Evolutionary conservation across 2,329 filamentous ascomycete genomes (phyloP).

Genomic region (Microsporum canis): DNA sequence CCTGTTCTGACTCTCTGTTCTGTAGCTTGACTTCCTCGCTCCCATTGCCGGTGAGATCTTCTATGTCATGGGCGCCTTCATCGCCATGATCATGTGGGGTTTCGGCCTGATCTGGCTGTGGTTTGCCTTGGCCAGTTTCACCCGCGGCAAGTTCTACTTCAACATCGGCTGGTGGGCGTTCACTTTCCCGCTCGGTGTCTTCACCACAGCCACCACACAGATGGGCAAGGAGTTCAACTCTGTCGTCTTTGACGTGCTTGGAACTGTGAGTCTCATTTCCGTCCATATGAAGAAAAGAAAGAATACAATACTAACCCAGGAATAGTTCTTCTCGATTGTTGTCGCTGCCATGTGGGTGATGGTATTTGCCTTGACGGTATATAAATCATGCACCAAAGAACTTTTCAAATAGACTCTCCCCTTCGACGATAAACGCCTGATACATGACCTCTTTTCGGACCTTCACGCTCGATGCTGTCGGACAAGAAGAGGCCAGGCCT

Average conservation of each 20-base stretch:
- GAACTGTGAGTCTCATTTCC: slow-evolving; percentile 10
- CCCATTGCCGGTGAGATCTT: slow-evolving; percentile 42
- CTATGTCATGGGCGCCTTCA: slow-evolving; percentile 47
- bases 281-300: not conserved
- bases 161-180: slow-evolving; percentile 53
- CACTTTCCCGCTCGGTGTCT: slow-evolving; percentile 40
- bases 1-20: not conserved
- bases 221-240: slow-evolving; percentile 13
- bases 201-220: slow-evolving; percentile 12
- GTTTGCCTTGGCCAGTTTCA: slow-evolving; percentile 41
- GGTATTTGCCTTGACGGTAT: slow-evolving; percentile 12
- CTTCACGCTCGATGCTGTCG: not conserved
- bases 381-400: slow-evolving; percentile 13
- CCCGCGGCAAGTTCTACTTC: slow-evolving; percentile 38
- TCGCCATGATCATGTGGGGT: slow-evolving; percentile 46
- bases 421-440: not conserved
- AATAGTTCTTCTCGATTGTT: slow-evolving; percentile 9
- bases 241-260: slow-evolving; percentile 11
- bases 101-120: slow-evolving; percentile 46
- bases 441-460: not conserved
- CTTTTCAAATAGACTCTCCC: slow-evolving; percentile 5
- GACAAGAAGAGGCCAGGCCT: not conserved
- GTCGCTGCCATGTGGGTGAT: slow-evolving; percentile 13
- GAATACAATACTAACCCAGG: not conserved
- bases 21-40: slow-evolving; percentile 23